Base-by-base conservation (phyloP, 1,284 basidiomycete species). In the Porogramme epimiltina region DNA sequence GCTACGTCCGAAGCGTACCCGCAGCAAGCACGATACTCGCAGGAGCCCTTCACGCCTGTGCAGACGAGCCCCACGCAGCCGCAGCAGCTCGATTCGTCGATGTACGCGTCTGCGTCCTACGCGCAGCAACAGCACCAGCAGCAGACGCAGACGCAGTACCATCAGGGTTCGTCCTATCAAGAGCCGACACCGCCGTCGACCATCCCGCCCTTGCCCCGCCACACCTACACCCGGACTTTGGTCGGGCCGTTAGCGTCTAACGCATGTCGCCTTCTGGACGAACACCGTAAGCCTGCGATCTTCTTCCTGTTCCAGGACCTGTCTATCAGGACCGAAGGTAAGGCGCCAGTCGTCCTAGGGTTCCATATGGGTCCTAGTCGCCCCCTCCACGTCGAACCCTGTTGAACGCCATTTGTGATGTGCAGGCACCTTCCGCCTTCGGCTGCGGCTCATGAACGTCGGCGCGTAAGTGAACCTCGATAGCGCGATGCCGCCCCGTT, bases 281-380 rank as follows among this genome's bases (percentile, higher is more conserved):
- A 92, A 65, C 82, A 93, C 68, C 86, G 89, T 52, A 85, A 85
- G 57, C 78, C 83, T 33, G 93, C 93, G 3, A 86, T 96, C 55
- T 94, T 90, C 70, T 94, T 93, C 73, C 82, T 93, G 52, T 90
- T 92, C 67, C 89, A 91, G 62, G 93, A 95, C 71, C 70, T 95
- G 42, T 92, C 89, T 37, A 87, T 95, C 49, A 81, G 93, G 54
- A 93, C 90, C 20, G 92, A 95, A 75, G 89, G 89, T 69, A 67
- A 65, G 61, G 76, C 43, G 44, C 42, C 50, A 56, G 8, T 61
- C 52, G 45, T n/a, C 19, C 49, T 52, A 48, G 41, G 38, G 39
- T 51, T 42, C 57, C 60, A 48, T 53, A 58, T 54, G 34, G 39
- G 51, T 48, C 46, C 52, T 57, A 55, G 55, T 47, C 53, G n/a